These are phyloP conservation scores for Pseudogymnoascus sp. DNA, from an alignment of 2,329 filamentous ascomycete species.

Conservation along the genomic window DNA sequence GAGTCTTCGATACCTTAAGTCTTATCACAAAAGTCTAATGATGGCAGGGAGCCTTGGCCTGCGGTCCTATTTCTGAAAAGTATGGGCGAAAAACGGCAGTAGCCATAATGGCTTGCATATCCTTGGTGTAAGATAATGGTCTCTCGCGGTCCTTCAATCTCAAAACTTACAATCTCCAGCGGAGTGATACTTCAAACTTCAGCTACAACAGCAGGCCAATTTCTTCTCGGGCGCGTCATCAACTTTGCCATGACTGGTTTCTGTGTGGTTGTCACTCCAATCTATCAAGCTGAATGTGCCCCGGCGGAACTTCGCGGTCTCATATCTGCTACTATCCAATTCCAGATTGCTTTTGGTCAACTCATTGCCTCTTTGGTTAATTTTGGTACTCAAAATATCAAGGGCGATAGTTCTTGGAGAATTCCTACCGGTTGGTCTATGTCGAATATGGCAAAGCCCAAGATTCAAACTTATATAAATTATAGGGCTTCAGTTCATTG, in stretches of 20 bases:
- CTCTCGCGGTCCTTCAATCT: background rate
- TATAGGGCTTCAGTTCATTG: too few relatives aligned
- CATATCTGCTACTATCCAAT: background rate
- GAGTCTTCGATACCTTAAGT: background rate
- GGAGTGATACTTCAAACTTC: conserved; percentile 28
- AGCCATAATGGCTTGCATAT: conserved; percentile 19
- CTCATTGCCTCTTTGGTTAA: background rate
- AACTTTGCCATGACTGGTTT: conserved; percentile 29
- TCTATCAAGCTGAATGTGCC: conserved; percentile 10
- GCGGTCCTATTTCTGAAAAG: conserved; percentile 23
- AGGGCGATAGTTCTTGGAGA: background rate
- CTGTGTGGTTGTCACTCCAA: conserved; percentile 28
- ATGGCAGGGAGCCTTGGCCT: conserved; percentile 12
- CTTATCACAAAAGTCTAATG: background rate
- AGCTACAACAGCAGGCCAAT: conserved; percentile 26
- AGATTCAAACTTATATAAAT: background rate
- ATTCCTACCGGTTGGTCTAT: too few relatives aligned
- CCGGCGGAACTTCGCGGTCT: background rate
- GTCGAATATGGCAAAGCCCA: too few relatives aligned
- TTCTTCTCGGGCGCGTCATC: conserved; percentile 28
- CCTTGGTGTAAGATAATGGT: conserved; percentile 16
- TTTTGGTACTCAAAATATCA: background rate
- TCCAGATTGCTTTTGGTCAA: background rate
- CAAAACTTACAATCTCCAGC: conserved; percentile 11
- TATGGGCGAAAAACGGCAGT: conserved; percentile 25